Base-by-base conservation (phyloP, 75 land plant genomes). In the Larix kaempferi region DNA sequence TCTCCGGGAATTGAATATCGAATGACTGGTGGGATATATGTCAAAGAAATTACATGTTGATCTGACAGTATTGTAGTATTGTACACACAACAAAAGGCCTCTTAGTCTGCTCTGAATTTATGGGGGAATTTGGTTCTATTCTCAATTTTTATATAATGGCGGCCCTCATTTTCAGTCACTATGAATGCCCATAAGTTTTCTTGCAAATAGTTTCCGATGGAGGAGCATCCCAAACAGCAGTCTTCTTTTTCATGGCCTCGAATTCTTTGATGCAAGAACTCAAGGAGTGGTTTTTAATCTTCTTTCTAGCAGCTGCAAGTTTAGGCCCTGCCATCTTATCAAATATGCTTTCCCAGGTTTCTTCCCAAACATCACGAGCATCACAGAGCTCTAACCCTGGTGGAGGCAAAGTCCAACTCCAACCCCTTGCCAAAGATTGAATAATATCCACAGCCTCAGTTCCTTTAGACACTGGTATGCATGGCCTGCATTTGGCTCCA, bases 401-500 rank as follows among this genome's bases (percentile, higher is more conserved):
- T 0, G 62, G 56, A 86, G 80, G 71, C 35, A 80, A 57, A 8
- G 83, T 86, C 96, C 96, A 95, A 75, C 92, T 87, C 98, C 98
- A 95, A 16, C 80, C 77, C 71, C 72, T 84, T 6, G 54, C 56
- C 15, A 91, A 80, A 74, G 35, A 19, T 5, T 67, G 21, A 69
- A 84, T 80, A 13, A 91, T 80, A 0, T 33, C 71, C 54, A 57
- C 78, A 41, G 87, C 92, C 61, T 87, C 85, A 35, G n/a, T n/a
- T 15, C 94, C 96, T 10, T 5, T 77, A 60, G 88, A 83, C 55
- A 41, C 88, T 4, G 94, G 82, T 71, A 22, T 79, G 85, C 99
- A 96, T 10, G 99, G 94, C 85, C 97, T 77, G 86, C 99, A 96
- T 76, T 96, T 94, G 56, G 94, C 89, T 62, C 99, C 99, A 78